phyloP scores from a whole-genome alignment of 75 land plant species.

The Adiantum capillusveneris region DNA sequence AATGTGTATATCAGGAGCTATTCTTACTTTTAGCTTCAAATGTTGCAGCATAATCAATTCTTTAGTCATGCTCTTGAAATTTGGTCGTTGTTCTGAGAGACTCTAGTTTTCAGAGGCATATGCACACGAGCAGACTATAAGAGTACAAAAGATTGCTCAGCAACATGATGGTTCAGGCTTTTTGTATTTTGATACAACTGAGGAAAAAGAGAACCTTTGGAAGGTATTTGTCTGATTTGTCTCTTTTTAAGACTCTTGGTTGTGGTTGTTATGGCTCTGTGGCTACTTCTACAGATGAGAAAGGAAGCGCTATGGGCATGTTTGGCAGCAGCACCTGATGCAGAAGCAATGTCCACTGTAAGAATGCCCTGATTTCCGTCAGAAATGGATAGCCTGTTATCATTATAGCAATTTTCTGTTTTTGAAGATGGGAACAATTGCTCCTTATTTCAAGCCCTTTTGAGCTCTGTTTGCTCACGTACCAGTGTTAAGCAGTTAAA shows the following conservation, averaged over 20 bases:
- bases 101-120: slow-evolving; percentile 52
- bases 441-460: too few relatives aligned
- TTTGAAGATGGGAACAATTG: neutral
- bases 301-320: slow-evolving; percentile 98
- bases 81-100: too few relatives aligned
- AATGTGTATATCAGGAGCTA: too few relatives aligned
- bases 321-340: slow-evolving; percentile 63
- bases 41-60: too few relatives aligned
- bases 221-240: too few relatives aligned
- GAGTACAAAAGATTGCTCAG: slow-evolving; percentile 69
- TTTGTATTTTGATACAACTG: slow-evolving; percentile 70
- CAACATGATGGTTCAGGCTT: slow-evolving; percentile 89
- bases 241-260: neutral
- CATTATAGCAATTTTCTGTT: too few relatives aligned
- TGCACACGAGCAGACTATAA: slow-evolving; percentile 74
- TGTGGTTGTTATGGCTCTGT: slow-evolving; percentile 5
- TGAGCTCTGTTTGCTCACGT: too few relatives aligned
- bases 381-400: too few relatives aligned
- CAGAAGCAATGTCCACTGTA: slow-evolving; percentile 86
- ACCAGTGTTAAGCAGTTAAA: too few relatives aligned
- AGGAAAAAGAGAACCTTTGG: slow-evolving; percentile 89
- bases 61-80: too few relatives aligned
- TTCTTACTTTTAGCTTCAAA: too few relatives aligned
- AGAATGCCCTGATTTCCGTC: too few relatives aligned
- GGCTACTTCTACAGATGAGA: slow-evolving; percentile 48